Evolutionary conservation across 768 basidiomycete genomes (phyloP), one percentile per base, ranked within the genome.

Genomic region (Trametes elegans): DNA sequence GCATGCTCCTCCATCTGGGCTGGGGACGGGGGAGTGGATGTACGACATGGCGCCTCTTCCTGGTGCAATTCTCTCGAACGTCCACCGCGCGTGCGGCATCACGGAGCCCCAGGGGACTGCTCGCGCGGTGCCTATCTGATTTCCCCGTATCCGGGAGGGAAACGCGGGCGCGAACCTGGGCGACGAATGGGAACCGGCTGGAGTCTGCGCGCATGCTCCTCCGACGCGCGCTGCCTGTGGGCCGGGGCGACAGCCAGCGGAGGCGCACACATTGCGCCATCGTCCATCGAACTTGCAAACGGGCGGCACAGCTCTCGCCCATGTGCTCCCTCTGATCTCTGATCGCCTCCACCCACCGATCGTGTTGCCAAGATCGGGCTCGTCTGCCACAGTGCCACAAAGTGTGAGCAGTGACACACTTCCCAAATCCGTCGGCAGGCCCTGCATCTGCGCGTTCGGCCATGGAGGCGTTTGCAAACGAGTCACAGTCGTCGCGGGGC

Each of bases 261-360:
- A 26, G n/a, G n/a, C n/a, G n/a, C n/a, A n/a, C n/a, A n/a, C n/a
- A 55, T 55, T 55, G 53, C 53, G 53, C 53, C 26, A 55, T 55
- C 21, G 19, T 10, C 9, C 8, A 29, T 41, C 29, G 28, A 31
- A 55, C 45, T 55, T 44, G 51, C 51, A 53, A 39, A 53, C 19
- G 19, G 18, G 13, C 28, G 49, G 39, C 11, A 9, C 32, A 19
- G 29, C 11, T 23, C 7, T 31, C n/a, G 7, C 10, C 51, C 51
- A 53, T 53, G 51, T 53, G 51, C 42, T 7, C 26, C n/a, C 5
- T 36, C n/a, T 38, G 51, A 53, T 53, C 42, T 27, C 29, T 19
- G 28, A 26, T 21, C 23, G 10, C 19, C 34, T 11, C 13, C 5
- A 6, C 14, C 13, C 14, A 26, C 19, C 23, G 26, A 51, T 23